Conservation (phyloP, 2,329 filamentous ascomycete species). For the Bertia moriformis region DNA sequence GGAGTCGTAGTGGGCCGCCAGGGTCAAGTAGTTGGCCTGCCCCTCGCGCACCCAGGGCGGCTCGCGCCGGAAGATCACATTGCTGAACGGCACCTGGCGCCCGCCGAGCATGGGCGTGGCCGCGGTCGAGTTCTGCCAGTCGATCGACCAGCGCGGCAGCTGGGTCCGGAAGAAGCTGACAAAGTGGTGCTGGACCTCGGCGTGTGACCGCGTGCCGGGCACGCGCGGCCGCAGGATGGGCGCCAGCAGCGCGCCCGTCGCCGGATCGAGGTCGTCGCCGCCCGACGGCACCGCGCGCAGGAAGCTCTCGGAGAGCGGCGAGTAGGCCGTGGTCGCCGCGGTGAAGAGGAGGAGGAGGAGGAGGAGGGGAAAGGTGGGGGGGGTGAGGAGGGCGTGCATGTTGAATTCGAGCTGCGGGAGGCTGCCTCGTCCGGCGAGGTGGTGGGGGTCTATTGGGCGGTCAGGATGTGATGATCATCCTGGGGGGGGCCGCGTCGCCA, state of each 20-base stretch:
- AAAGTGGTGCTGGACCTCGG: conserved; percentile 65
- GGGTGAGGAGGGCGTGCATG: too few relatives aligned
- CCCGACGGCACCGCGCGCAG: conserved; percentile 60
- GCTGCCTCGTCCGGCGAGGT: too few relatives aligned
- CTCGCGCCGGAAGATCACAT: conserved; percentile 74
- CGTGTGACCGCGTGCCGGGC: conserved; percentile 67
- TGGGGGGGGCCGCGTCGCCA: too few relatives aligned
- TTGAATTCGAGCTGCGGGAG: too few relatives aligned
- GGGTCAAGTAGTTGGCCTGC: conserved; percentile 65
- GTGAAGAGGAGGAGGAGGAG: conserved; percentile 3
- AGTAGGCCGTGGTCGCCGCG: conserved; percentile 19
- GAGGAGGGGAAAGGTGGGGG: too few relatives aligned
- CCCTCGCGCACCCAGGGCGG: conserved; percentile 67
- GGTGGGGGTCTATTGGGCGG: too few relatives aligned
- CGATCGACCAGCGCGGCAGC: conserved; percentile 66
- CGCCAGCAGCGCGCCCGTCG: conserved; percentile 60
- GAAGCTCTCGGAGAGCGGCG: conserved; percentile 57
- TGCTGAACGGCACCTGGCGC: conserved; percentile 65
- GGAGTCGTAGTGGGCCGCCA: conserved; percentile 90
- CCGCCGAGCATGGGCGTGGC: conserved; percentile 64
- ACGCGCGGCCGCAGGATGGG: conserved; percentile 82
- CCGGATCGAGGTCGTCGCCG: conserved; percentile 64
- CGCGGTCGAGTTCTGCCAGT: conserved; percentile 80
- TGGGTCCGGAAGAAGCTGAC: conserved; percentile 62
- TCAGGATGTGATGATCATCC: too few relatives aligned